phyloP scores from a whole-genome alignment of 768 basidiomycete species.

The Collybia sordida region DNA sequence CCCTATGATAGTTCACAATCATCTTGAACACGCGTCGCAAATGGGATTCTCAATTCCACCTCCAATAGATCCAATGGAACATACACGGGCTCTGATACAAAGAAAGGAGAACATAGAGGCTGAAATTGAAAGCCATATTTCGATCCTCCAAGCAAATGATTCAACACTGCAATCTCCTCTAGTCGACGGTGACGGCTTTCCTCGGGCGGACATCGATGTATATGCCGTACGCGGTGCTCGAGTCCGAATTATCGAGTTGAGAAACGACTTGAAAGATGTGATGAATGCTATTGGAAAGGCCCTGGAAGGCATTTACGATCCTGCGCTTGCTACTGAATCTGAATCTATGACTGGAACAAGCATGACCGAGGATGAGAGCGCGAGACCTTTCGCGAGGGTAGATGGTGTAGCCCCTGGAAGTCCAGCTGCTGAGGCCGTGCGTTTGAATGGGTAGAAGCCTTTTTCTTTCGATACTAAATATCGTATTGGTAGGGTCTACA shows the following conservation, averaged over 20 bases:
- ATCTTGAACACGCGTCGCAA: neutral
- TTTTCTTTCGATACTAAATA: neutral
- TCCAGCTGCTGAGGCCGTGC: slow-evolving; percentile 81
- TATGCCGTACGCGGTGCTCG: slow-evolving; percentile 77
- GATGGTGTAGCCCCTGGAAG: slow-evolving; percentile 78
- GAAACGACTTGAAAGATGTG: slow-evolving; percentile 71
- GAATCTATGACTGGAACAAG: slow-evolving; percentile 16
- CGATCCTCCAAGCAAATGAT: slow-evolving; percentile 62
- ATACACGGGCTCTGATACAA: slow-evolving; percentile 63
- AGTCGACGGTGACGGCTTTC: slow-evolving; percentile 87
- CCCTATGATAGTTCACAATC: neutral
- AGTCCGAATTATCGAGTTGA: slow-evolving; percentile 73
- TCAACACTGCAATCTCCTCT: slow-evolving; percentile 72
- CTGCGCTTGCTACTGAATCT: slow-evolving; percentile 21
- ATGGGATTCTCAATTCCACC: slow-evolving; percentile 52
- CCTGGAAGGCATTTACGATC: slow-evolving; percentile 70
- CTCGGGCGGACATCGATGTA: slow-evolving; percentile 82
- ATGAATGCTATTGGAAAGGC: slow-evolving; percentile 68
- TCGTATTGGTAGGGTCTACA: slow-evolving; percentile 52
- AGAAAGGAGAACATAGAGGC: slow-evolving; percentile 73
- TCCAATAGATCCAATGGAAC: slow-evolving; percentile 46
- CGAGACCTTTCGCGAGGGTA: slow-evolving; percentile 74
- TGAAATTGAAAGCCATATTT: slow-evolving; percentile 61
- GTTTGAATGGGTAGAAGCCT: slow-evolving; percentile 8
- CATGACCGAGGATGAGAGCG: slow-evolving; percentile 8